Evolutionary conservation across 495 filamentous ascomycete species (phyloP), one percentile per base, ranked within the genome.

Genomic region (Elaphomyces granulatus): DNA sequence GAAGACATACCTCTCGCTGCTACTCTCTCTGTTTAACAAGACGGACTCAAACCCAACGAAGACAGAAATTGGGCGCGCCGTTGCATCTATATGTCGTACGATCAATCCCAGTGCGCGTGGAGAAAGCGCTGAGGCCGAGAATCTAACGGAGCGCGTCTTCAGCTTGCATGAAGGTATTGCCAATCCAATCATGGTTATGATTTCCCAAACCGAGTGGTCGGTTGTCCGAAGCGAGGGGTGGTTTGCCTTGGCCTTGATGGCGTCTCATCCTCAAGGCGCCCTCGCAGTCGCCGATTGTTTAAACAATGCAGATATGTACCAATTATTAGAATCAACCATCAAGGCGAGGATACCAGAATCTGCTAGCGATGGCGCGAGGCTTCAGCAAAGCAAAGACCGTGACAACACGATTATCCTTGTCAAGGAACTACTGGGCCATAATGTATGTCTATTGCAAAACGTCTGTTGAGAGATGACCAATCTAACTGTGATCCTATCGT

Each of bases 231-330:
- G 75, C 43, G 82, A 90, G 52, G 75, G 75, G 0, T 75, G 80
- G 62, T 85, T 87, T 51, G 75, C 77, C 2, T 60, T 87, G 12
- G 82, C 81, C 2, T 59, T 87, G 20, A 80, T 88, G 71, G 70
- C 73, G 7, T 63, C 59, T 16, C 60, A 46, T 23, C 45, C 51
- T 9, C 56, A 66, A 8, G 78, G 79, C 2, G 66, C 68, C 16
- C 40, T 48, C 17, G 56, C 65, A n/a, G 72, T 77, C 15, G 45
- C 64, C 3, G 56, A 64, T 28, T 58, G 66, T 15, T 45, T 82
- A 19, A 52, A 67, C n/a, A 57, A 65, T 6, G 54, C 64, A 15
- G 66, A 66, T 3, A 60, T 70, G 0, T 61, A 62, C 34, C 36
- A 52, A 16, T 45, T 63, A 10, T 51, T 82, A n/a, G 64, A 72